Evolutionary conservation across 805 yeast genomes (phyloP).

Genomic region (Candida ficus): DNA sequence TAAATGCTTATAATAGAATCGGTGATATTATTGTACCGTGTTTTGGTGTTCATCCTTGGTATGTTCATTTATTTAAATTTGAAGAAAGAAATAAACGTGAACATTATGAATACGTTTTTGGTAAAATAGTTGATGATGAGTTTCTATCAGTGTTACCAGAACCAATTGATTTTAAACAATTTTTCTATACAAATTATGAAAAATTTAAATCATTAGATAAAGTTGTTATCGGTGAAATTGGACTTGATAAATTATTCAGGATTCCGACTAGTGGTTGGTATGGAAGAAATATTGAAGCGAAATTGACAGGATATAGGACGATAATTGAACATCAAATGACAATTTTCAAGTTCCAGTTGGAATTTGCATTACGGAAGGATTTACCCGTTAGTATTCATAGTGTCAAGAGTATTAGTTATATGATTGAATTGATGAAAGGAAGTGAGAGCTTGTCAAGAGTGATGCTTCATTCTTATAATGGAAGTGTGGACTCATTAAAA

Average conservation of each 20-base stretch:
- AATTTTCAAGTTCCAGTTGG: constrained; percentile 46
- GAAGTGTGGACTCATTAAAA: constrained; percentile 65
- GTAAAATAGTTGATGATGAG: constrained; percentile 28
- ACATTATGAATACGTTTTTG: constrained; percentile 57
- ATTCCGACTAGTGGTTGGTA: constrained; percentile 57
- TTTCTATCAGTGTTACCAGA: constrained; percentile 50
- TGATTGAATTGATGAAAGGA: constrained; percentile 40
- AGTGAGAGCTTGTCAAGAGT: constrained; percentile 34
- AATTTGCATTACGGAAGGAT: constrained; percentile 43
- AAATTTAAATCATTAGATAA: constrained; percentile 10
- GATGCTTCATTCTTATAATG: constrained; percentile 82
- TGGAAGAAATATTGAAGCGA: constrained; percentile 31
- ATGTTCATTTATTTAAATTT: constrained; percentile 53
- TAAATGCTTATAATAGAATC: constrained; percentile 11
- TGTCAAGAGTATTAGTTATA: constrained; percentile 69
- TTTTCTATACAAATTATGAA: constrained; percentile 22
- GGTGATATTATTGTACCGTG: constrained; percentile 34
- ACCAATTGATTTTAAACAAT: constrained; percentile 43
- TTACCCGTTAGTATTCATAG: constrained; percentile 75
- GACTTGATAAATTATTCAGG: constrained; percentile 73
- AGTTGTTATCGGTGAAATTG: constrained; percentile 80
- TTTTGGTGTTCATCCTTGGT: constrained; percentile 94
- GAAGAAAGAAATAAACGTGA: constrained; percentile 28
- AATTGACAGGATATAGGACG: constrained; percentile 46
- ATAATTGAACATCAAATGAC: constrained; percentile 58